Conservation (phyloP, 179 eudicot genomes). For the Gypsophila paniculata region DNA sequence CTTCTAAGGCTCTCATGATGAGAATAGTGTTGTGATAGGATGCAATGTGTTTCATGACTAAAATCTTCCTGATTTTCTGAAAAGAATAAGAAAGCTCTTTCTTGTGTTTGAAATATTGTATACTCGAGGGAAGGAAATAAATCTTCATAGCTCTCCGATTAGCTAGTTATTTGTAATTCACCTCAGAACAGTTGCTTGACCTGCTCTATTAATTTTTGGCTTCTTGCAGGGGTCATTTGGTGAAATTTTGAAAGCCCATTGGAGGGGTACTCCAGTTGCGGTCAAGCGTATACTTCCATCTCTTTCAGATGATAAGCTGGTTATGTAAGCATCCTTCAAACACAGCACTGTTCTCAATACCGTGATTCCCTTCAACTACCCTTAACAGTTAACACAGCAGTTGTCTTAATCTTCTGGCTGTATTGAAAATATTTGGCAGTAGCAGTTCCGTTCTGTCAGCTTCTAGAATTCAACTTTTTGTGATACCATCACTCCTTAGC, state of each 20-base stretch:
- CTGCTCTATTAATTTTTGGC: background rate
- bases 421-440: no score
- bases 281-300: slow-evolving; percentile 97
- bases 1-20: background rate
- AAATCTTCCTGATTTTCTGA: background rate
- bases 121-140: no score
- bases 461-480: background rate
- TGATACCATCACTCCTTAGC: background rate
- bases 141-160: background rate
- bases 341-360: background rate
- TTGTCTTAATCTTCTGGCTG: background rate
- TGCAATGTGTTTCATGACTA: background rate
- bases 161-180: background rate
- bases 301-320: slow-evolving; percentile 93
- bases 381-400: background rate
- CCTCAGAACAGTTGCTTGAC: background rate
- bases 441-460: background rate
- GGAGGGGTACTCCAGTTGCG: slow-evolving; percentile 99
- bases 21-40: background rate
- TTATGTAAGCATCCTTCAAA: slow-evolving; percentile 55
- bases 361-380: slow-evolving; percentile 12
- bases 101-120: no score
- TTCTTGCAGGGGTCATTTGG: slow-evolving; percentile 87
- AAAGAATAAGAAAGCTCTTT: background rate
- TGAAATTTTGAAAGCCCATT: slow-evolving; percentile 85